phyloP scores from a whole-genome alignment of 192 early-diverging fungal genomes.

The Gamsiella multidivaricata region DNA sequence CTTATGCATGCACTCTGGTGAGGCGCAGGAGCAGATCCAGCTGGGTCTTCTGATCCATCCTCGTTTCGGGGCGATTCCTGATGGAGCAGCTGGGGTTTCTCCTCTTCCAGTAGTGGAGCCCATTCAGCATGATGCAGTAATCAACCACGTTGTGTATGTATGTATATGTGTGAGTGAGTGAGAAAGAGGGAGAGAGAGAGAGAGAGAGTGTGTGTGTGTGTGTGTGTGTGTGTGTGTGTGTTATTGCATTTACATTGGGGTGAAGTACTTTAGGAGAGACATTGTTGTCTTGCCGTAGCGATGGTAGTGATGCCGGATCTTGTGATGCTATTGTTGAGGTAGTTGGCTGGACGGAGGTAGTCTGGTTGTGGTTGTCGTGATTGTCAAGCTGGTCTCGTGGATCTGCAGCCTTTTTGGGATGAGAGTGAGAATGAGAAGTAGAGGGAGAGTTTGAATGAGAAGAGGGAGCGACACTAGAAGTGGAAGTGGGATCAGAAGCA shows the following conservation, averaged over 20 bases:
- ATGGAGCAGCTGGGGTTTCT: no score
- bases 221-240: not conserved
- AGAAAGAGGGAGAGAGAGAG: not conserved
- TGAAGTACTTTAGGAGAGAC: conserved; percentile 1
- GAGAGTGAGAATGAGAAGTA: not conserved
- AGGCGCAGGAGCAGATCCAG: no score
- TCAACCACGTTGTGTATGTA: no score
- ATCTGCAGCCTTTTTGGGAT: conserved; percentile 7
- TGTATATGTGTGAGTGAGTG: no score
- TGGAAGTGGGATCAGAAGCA: not conserved
- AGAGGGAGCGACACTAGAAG: not conserved
- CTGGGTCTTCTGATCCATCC: no score
- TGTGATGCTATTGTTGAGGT: no score
- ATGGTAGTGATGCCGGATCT: not conserved
- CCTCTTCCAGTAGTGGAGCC: not conserved
- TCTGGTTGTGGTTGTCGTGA: not conserved
- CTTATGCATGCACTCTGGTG: no score
- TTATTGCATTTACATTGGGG: not conserved
- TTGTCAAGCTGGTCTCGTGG: not conserved
- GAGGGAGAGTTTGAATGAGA: not conserved
- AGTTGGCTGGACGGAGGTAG: conserved; percentile 2
- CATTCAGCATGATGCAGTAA: not conserved
- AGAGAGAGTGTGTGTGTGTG: not conserved
- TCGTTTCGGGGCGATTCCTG: no score
- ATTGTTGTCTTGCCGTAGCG: not conserved